These are phyloP conservation scores for Lathyrus oleraceus DNA, from an alignment of 306 rosid genomes.

Conservation along the genomic window DNA sequence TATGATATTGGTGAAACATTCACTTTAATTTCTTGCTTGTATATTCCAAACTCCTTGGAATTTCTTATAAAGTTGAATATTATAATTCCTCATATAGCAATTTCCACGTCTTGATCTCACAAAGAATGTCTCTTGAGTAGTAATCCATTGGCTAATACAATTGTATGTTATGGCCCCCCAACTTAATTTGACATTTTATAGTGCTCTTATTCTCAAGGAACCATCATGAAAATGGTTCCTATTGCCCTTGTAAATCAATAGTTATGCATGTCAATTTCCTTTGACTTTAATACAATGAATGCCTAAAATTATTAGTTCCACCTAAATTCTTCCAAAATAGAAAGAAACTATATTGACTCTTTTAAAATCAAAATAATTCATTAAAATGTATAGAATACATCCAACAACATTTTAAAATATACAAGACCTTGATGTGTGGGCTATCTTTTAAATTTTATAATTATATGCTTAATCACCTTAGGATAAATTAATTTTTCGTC, in stretches of 20 bases:
- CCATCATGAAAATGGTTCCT: neutral
- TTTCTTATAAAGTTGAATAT: no score
- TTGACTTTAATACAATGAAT: no score
- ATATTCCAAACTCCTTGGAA: no score
- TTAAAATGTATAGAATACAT: no score
- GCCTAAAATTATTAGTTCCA: constrained; percentile 25
- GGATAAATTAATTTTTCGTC: no score
- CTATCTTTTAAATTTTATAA: no score
- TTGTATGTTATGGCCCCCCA: constrained; percentile 15
- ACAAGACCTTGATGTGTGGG: no score
- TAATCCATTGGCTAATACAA: constrained; percentile 18
- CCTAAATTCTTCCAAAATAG: neutral
- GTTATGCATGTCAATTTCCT: no score
- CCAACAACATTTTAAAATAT: no score
- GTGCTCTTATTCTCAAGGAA: constrained; percentile 27
- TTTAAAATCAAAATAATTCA: no score
- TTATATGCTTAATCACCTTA: no score
- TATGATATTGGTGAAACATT: neutral
- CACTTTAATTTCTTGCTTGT: neutral
- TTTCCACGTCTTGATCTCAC: neutral
- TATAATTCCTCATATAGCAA: no score
- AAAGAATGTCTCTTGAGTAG: neutral
- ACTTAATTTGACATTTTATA: constrained; percentile 27
- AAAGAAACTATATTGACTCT: neutral
- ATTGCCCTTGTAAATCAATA: neutral